A percentile compares a stretch with the other conserved stretches of the same genome.
Conservation (phyloP, 805 yeast genomes). For the Ascoidea tarda region DNA sequence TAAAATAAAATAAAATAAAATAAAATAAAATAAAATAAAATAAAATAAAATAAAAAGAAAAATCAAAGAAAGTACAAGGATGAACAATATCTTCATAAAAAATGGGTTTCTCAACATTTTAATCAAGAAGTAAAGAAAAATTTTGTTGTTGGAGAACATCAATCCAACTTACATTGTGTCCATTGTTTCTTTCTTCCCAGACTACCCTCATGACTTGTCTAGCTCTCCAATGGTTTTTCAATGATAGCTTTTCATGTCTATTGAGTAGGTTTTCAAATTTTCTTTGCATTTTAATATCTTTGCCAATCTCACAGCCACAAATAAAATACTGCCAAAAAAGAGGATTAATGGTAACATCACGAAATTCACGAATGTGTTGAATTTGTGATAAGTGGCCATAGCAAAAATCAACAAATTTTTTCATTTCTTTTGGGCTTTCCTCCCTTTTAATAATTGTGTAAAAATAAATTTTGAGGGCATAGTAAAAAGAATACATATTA, state of each 20-base stretch:
- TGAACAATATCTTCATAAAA: background rate
- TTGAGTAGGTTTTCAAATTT: background rate
- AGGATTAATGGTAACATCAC: conserved; percentile 50
- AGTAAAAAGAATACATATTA: conserved; percentile 68
- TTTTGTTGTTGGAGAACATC: background rate
- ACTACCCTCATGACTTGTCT: background rate
- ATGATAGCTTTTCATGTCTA: background rate
- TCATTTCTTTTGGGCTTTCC: conserved; percentile 36
- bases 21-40: too few species aligned
- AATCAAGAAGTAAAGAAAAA: background rate
- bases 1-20: background rate
- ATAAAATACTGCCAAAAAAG: conserved; percentile 83
- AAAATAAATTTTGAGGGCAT: conserved; percentile 58
- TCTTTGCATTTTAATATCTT: background rate
- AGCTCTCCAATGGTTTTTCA: background rate
- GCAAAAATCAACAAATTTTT: conserved; percentile 45
- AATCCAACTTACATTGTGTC: background rate
- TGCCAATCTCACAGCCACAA: conserved; percentile 42
- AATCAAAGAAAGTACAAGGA: too few species aligned
- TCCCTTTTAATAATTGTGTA: conserved; percentile 30
- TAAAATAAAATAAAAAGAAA: too few species aligned
- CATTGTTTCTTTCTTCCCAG: background rate
- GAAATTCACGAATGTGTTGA: conserved; percentile 34
- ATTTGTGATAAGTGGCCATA: conserved; percentile 50
- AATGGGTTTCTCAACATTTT: background rate